Conservation (phyloP, 2,329 filamentous ascomycete genomes). For the Alternaria atra region DNA sequence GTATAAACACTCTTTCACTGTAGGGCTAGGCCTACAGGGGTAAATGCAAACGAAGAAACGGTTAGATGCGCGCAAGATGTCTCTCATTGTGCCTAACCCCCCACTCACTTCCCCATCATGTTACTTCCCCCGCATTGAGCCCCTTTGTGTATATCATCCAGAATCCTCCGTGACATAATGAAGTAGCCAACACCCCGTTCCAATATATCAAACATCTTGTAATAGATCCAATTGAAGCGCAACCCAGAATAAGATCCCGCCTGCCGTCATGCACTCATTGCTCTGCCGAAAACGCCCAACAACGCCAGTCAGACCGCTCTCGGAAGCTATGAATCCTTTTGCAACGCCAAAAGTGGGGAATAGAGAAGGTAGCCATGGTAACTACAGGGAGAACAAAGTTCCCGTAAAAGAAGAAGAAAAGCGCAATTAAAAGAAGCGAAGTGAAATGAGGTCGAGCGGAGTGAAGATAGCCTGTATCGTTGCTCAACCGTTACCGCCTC, state of each 20-base stretch:
- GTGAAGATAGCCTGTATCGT: neutral
- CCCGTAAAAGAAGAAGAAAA: constrained; percentile 8
- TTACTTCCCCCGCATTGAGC: neutral
- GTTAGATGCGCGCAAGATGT: neutral
- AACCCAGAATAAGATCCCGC: constrained; percentile 1
- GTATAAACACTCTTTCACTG: neutral
- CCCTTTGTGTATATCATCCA: constrained; percentile 3
- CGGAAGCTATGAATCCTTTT: constrained; percentile 20
- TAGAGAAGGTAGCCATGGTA: constrained; percentile 5
- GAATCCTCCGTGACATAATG: neutral
- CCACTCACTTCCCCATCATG: neutral
- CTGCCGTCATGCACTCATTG: constrained; percentile 7
- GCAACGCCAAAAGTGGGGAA: constrained; percentile 21
- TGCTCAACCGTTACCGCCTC: constrained; percentile 14
- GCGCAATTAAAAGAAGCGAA: constrained; percentile 9
- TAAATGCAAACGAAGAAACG: neutral
- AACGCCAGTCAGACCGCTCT: constrained; percentile 12
- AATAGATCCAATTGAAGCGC: neutral
- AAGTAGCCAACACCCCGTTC: neutral
- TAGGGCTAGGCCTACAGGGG: neutral
- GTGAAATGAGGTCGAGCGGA: neutral
- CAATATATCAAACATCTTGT: constrained; percentile 1
- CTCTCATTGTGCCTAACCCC: constrained; percentile 1
- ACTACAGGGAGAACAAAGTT: constrained; percentile 3
- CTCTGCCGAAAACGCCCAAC: constrained; percentile 5